Evolutionary conservation across 305 asterid species (phyloP).

Genomic region (Coffea humblotiana): DNA sequence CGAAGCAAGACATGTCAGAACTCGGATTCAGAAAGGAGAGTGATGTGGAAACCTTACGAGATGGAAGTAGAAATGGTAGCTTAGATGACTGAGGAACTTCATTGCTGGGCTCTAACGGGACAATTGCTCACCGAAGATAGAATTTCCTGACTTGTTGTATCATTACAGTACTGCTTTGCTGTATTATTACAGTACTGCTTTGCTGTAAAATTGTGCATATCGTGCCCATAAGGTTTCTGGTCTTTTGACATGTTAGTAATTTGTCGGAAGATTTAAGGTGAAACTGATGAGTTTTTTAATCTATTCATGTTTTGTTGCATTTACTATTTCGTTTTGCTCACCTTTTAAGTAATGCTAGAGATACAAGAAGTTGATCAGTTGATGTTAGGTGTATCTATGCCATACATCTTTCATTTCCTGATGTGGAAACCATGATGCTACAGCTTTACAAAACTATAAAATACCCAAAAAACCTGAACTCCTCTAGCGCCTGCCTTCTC

Average conservation of each 20-base stretch:
- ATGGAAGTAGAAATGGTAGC: constrained; percentile 24
- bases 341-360: not conserved
- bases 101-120: not conserved
- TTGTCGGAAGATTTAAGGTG: not conserved
- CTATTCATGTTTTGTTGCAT: not conserved
- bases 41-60: constrained; percentile 35
- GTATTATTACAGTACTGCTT: constrained; percentile 4
- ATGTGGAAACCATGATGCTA: too few relatives aligned
- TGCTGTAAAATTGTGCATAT: not conserved
- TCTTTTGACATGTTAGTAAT: not conserved
- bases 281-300: not conserved
- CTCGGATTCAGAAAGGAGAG: constrained; percentile 64
- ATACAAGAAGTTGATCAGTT: too few relatives aligned
- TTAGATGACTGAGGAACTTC: constrained; percentile 29
- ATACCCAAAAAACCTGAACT: too few relatives aligned
- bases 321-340: not conserved
- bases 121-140: constrained; percentile 2
- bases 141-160: not conserved
- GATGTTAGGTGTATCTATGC: too few relatives aligned
- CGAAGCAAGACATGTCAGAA: constrained; percentile 88
- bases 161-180: constrained; percentile 3
- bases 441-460: too few relatives aligned
- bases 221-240: not conserved
- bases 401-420: too few relatives aligned
- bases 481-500: too few relatives aligned